Conservation (phyloP, 2,329 filamentous ascomycete genomes). For the Colletotrichum graminicola region DNA sequence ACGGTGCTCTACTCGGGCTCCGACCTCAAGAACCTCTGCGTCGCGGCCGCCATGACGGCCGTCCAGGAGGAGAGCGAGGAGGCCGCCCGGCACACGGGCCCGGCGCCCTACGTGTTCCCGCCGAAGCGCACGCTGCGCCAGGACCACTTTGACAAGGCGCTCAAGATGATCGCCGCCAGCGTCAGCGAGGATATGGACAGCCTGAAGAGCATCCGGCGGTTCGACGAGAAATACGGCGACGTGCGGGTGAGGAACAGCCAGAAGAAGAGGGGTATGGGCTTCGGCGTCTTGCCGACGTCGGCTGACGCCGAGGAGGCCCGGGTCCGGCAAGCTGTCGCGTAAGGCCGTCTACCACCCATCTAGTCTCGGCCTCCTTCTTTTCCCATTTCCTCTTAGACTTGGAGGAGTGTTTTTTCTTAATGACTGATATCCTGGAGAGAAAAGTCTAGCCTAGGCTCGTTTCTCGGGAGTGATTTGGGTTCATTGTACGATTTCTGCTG, state of each 20-base stretch:
- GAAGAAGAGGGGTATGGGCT: constrained; percentile 68
- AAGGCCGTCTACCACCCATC: background rate
- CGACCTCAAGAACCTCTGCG: constrained; percentile 85
- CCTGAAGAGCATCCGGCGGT: constrained; percentile 88
- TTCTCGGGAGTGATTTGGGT: background rate
- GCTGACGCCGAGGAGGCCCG: constrained; percentile 59
- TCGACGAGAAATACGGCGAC: constrained; percentile 95
- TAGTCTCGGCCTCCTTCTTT: background rate
- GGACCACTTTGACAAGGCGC: constrained; percentile 85
- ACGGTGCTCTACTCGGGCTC: constrained; percentile 86
- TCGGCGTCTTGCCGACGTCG: constrained; percentile 60
- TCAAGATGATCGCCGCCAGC: constrained; percentile 90
- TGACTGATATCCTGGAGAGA: background rate
- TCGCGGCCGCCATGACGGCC: constrained; percentile 82
- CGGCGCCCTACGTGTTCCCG: constrained; percentile 70
- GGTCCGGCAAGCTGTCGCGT: constrained; percentile 51
- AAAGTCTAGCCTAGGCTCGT: background rate
- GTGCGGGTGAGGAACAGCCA: constrained; percentile 66
- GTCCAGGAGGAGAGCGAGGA: constrained; percentile 77
- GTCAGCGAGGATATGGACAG: constrained; percentile 95
- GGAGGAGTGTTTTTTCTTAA: background rate
- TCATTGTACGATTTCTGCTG: constrained; percentile 3
- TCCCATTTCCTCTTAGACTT: background rate
- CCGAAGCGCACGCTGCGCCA: constrained; percentile 74
- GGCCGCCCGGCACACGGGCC: constrained; percentile 53